A percentile compares a stretch with the other conserved stretches of the same genome.
phyloP scores from a whole-genome alignment of 2,329 filamentous ascomycete species.

The Pseudogymnoascus sp. region DNA sequence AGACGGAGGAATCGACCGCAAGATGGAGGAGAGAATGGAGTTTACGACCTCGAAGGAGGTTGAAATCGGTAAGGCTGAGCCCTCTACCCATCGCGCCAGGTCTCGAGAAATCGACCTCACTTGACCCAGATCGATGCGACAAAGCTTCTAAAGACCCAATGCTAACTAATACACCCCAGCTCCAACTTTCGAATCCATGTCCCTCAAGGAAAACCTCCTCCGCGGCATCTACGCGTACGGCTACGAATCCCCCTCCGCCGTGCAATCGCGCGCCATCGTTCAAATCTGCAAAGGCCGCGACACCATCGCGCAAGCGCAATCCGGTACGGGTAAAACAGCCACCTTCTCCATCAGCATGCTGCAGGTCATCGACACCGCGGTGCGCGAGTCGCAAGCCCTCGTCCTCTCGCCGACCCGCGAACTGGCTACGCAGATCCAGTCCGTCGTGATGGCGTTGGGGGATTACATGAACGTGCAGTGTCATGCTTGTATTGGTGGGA shows the following conservation, averaged over 20 bases:
- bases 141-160: neutral
- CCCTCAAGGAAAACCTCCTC: slow-evolving; percentile 67
- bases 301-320: slow-evolving; percentile 96
- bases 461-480: slow-evolving; percentile 99
- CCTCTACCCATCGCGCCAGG: neutral
- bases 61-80: slow-evolving; percentile 6
- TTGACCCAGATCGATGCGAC: neutral
- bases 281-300: slow-evolving; percentile 99
- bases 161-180: slow-evolving; percentile 1
- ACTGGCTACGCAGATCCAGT: slow-evolving; percentile 96
- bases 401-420: slow-evolving; percentile 94
- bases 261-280: slow-evolving; percentile 96
- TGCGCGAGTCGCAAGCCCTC: slow-evolving; percentile 87
- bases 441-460: slow-evolving; percentile 97
- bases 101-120: neutral
- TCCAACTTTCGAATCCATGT: slow-evolving; percentile 11
- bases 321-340: slow-evolving; percentile 92
- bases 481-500: slow-evolving; percentile 96
- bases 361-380: slow-evolving; percentile 87
- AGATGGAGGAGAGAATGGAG: slow-evolving; percentile 93
- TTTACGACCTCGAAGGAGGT: slow-evolving; percentile 98
- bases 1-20: slow-evolving; percentile 75
- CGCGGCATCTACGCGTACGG: slow-evolving; percentile 97
- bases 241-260: slow-evolving; percentile 95
- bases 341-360: slow-evolving; percentile 96